These are phyloP conservation scores for Plectranthus barbatus DNA, from an alignment of 257 asterid species.

Conservation along the genomic window DNA sequence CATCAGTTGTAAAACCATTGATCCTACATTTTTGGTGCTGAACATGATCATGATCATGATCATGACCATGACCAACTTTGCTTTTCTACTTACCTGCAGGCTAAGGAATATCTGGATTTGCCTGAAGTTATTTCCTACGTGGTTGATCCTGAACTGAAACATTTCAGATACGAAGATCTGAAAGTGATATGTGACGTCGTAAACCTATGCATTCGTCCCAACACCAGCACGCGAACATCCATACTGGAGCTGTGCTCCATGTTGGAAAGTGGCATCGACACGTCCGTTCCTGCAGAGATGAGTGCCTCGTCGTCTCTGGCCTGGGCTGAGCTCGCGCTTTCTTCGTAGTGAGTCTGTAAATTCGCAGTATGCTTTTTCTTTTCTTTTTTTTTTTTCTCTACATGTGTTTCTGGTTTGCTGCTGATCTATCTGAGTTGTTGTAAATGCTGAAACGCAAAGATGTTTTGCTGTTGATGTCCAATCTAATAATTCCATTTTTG, in stretches of 20 bases:
- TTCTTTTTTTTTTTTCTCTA: neutral
- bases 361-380: constrained; percentile 5
- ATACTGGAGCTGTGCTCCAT: constrained; percentile 56
- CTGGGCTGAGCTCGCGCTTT: constrained; percentile 92
- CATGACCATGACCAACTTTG: too few relatives aligned
- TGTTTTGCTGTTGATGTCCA: neutral
- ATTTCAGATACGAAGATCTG: constrained; percentile 68
- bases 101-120: constrained; percentile 57
- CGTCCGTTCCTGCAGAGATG: constrained; percentile 57
- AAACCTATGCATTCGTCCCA: constrained; percentile 45
- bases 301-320: constrained; percentile 64
- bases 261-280: constrained; percentile 66
- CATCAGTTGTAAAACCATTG: neutral
- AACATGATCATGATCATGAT: too few relatives aligned
- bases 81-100: constrained; percentile 32
- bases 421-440: constrained; percentile 24
- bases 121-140: constrained; percentile 63
- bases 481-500: neutral
- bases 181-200: constrained; percentile 70
- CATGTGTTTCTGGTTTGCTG: neutral
- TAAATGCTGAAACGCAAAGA: constrained; percentile 14
- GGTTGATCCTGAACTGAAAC: constrained; percentile 78
- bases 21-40: neutral
- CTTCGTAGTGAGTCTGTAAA: constrained; percentile 48
- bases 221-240: constrained; percentile 33